A percentile compares a stretch with the other conserved stretches of the same genome.
Conservation (phyloP, 805 yeast genomes). For the Candida sanyiensis region DNA sequence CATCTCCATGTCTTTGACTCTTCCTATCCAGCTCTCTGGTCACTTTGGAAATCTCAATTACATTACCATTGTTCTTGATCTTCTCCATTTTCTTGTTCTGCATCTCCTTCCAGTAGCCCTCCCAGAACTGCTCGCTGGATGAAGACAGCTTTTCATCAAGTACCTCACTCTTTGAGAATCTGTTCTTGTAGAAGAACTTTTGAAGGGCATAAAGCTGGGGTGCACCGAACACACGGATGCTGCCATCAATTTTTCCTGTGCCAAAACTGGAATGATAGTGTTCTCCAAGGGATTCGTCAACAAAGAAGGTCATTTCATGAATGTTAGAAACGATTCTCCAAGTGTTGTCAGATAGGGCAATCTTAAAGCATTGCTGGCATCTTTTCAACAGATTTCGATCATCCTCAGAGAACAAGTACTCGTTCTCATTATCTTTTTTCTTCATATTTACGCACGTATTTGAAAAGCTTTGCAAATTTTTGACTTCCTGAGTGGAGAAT, state of each 20-base stretch:
- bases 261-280: slow-evolving; percentile 37
- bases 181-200: slow-evolving; percentile 46
- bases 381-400: slow-evolving; percentile 40
- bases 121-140: slow-evolving; percentile 45
- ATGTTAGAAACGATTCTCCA: slow-evolving; percentile 55
- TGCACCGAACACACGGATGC: slow-evolving; percentile 47
- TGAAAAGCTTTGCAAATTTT: slow-evolving; percentile 45
- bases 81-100: slow-evolving; percentile 33
- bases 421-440: slow-evolving; percentile 26
- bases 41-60: slow-evolving; percentile 26
- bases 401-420: slow-evolving; percentile 25
- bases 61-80: slow-evolving; percentile 32
- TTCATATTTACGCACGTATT: slow-evolving; percentile 39
- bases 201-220: slow-evolving; percentile 51
- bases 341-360: slow-evolving; percentile 44
- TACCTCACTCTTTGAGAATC: slow-evolving; percentile 33
- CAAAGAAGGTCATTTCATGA: slow-evolving; percentile 62
- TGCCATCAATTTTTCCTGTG: slow-evolving; percentile 32
- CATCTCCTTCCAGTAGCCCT: slow-evolving; percentile 43
- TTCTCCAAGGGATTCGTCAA: slow-evolving; percentile 37
- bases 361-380: slow-evolving; percentile 40
- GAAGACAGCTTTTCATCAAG: slow-evolving; percentile 30
- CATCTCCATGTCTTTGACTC: background rate
- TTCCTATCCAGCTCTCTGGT: slow-evolving; percentile 23
- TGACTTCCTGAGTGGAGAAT: slow-evolving; percentile 53